Conservation (phyloP, 1,139 yeast species). For the Debaryomyces robertsiae region DNA sequence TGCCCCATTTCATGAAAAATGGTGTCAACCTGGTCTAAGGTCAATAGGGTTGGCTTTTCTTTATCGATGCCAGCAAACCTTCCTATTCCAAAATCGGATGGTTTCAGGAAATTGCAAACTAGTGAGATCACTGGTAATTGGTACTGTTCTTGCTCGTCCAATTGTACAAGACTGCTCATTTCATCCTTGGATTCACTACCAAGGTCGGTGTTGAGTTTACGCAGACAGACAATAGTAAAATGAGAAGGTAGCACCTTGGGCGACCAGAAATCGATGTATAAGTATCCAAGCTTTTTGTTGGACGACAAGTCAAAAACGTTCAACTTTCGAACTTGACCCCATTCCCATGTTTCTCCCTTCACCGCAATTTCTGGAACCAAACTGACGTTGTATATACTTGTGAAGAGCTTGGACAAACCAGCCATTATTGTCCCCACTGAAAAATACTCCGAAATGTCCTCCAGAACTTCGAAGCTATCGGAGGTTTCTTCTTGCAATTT, state of each 20-base stretch:
- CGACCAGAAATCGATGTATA: constrained; percentile 51
- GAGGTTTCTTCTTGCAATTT: constrained; percentile 19
- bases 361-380: constrained; percentile 66
- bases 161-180: constrained; percentile 50
- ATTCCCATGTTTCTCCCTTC: constrained; percentile 86
- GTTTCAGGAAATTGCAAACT: constrained; percentile 77
- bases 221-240: constrained; percentile 93
- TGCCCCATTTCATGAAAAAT: constrained; percentile 99
- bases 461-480: constrained; percentile 23
- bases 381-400: constrained; percentile 71
- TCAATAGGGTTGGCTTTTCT: constrained; percentile 49
- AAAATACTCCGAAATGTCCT: constrained; percentile 61
- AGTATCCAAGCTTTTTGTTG: constrained; percentile 36
- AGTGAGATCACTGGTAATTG: constrained; percentile 90
- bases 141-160: constrained; percentile 52
- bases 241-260: constrained; percentile 75
- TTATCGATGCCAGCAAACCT: constrained; percentile 31
- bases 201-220: constrained; percentile 44
- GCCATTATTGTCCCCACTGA: constrained; percentile 86
- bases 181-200: constrained; percentile 29
- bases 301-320: constrained; percentile 53
- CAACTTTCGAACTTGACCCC: constrained; percentile 77
- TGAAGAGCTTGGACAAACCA: constrained; percentile 75
- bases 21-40: constrained; percentile 84
- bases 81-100: constrained; percentile 20